A percentile compares a stretch with the other conserved stretches of the same genome.
Evolutionary conservation across 2,329 filamentous ascomycete genomes (phyloP).

Genomic region (Zasmidium citrigriseum): DNA sequence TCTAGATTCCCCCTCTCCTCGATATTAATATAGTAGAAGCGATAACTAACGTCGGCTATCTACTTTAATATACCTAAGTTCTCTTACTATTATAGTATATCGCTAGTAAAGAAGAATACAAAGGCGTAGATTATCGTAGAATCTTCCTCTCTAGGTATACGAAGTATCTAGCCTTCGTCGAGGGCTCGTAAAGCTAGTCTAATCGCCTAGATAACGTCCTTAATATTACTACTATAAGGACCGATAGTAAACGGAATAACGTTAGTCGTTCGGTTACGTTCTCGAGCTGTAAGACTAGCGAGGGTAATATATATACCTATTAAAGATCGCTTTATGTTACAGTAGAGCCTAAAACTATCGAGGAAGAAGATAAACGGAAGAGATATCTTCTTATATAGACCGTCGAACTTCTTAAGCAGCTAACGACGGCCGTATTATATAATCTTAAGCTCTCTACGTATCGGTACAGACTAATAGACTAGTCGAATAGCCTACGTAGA

Average conservation of each 20-base stretch:
- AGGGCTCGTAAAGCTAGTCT: not conserved
- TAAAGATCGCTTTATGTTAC: not conserved
- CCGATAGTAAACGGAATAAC: not conserved
- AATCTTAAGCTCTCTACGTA: not conserved
- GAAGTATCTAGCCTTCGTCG: not conserved
- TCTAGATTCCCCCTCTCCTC: not conserved
- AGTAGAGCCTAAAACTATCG: not conserved
- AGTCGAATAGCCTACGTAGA: not conserved
- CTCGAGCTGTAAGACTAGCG: not conserved
- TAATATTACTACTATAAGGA: not conserved
- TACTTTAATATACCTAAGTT: not conserved
- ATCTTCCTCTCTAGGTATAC: not conserved
- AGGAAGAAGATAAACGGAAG: not conserved
- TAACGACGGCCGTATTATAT: not conserved
- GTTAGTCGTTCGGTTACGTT: not conserved
- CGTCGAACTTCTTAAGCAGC: not conserved
- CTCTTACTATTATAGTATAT: conserved; percentile 3
- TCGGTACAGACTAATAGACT: not conserved
- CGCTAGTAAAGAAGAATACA: not conserved
- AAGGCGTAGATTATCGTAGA: not conserved
- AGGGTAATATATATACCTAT: conserved; percentile 1
- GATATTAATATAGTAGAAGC: not conserved
- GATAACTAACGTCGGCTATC: not conserved
- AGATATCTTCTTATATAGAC: not conserved
- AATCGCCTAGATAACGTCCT: not conserved